Evolutionary conservation across 768 basidiomycete genomes (phyloP).

Genomic region (Auricularia cornea): DNA sequence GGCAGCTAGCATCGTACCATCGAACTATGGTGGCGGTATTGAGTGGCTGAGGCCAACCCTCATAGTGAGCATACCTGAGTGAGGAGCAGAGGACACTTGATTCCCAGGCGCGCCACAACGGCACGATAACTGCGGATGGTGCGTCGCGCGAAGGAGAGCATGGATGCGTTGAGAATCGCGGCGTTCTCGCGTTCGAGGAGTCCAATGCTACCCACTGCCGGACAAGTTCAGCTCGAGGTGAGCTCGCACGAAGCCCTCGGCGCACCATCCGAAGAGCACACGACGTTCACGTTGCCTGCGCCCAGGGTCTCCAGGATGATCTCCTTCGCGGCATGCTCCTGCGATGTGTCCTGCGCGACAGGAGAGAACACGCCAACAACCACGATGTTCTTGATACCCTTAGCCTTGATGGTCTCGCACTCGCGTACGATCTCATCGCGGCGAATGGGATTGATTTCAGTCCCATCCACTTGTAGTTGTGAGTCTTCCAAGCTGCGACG

Average conservation of each 20-base stretch:
- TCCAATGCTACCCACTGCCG: slow-evolving; percentile 45
- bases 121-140: slow-evolving; percentile 47
- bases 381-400: slow-evolving; percentile 29
- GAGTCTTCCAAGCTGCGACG: slow-evolving; percentile 15
- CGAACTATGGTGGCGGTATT: slow-evolving; percentile 10
- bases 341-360: slow-evolving; percentile 26
- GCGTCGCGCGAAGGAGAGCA: slow-evolving; percentile 47
- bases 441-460: slow-evolving; percentile 35
- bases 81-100: slow-evolving; percentile 34
- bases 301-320: slow-evolving; percentile 1
- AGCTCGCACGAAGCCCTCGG: background rate
- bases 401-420: slow-evolving; percentile 30
- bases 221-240: background rate
- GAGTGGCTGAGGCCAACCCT: background rate
- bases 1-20: slow-evolving; percentile 20
- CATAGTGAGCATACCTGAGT: slow-evolving; percentile 8
- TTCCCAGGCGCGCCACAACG: slow-evolving; percentile 38
- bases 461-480: slow-evolving; percentile 38
- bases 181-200: slow-evolving; percentile 62
- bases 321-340: background rate
- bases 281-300: slow-evolving; percentile 26
- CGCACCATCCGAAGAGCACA: slow-evolving; percentile 43
- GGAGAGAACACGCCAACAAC: slow-evolving; percentile 43
- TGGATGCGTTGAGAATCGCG: slow-evolving; percentile 56
- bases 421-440: slow-evolving; percentile 38